Percentiles rank a stretch among this genome's conserved stretches.
phyloP scores from a whole-genome alignment of 768 basidiomycete species.

The Mrakia gelida region DNA sequence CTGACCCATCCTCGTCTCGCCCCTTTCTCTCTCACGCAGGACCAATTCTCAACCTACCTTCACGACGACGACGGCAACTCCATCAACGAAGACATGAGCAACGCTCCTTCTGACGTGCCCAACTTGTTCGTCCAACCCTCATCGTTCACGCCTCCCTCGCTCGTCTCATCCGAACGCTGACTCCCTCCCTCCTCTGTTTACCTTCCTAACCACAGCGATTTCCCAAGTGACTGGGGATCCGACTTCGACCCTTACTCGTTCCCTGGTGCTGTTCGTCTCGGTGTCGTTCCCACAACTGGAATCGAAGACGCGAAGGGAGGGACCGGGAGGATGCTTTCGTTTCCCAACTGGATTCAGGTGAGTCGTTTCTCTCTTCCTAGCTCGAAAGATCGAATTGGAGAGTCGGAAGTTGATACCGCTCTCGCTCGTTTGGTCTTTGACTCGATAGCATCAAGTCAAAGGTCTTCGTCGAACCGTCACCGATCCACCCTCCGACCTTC shows the following conservation, averaged over 20 bases:
- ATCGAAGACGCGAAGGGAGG: background rate
- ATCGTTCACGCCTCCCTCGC: too few species aligned
- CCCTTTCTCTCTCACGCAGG: too few species aligned
- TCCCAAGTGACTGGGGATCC: constrained; percentile 26
- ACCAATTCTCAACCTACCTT: background rate
- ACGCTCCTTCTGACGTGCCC: background rate
- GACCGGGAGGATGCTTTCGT: constrained; percentile 22
- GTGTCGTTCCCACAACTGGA: constrained; percentile 17
- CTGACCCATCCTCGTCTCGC: too few species aligned
- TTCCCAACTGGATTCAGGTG: constrained; percentile 29
- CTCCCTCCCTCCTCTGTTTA: background rate
- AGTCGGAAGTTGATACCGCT: too few species aligned
- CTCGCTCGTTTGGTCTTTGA: too few species aligned
- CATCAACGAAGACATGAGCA: background rate
- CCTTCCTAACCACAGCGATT: background rate
- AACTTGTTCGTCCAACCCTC: background rate
- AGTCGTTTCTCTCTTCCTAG: background rate
- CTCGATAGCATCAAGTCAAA: background rate
- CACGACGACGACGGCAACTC: background rate
- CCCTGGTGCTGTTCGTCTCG: constrained; percentile 18
- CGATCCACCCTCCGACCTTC: background rate
- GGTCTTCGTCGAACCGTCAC: background rate
- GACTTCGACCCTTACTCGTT: constrained; percentile 16
- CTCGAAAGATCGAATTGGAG: too few species aligned
- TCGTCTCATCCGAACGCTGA: background rate